Conservation (phyloP, 2,329 filamentous ascomycete genomes). For the Davidsoniella australis region DNA sequence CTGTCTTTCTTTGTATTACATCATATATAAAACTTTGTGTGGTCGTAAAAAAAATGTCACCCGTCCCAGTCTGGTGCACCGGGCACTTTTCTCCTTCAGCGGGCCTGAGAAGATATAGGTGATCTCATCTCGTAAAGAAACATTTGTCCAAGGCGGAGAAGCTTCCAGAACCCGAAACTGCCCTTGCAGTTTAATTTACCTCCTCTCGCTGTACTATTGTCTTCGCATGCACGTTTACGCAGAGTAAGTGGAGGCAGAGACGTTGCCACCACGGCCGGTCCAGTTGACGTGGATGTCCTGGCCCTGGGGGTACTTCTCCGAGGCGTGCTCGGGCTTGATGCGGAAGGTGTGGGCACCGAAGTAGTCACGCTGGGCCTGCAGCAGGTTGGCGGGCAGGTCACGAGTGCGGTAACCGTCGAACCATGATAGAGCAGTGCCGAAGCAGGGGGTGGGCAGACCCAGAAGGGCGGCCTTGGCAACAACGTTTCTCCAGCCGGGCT, state of each 20-base stretch:
- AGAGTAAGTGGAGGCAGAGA: constrained; percentile 94
- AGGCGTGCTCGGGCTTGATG: constrained; percentile 67
- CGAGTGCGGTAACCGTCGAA: constrained; percentile 97
- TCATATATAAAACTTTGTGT: constrained; percentile 10
- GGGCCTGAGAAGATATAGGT: not conserved
- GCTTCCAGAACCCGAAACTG: not conserved
- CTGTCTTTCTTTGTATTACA: constrained; percentile 11
- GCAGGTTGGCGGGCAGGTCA: constrained; percentile 91
- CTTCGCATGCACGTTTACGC: constrained; percentile 42
- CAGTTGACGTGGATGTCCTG: constrained; percentile 98
- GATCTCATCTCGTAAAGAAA: no score
- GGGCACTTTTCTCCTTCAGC: constrained; percentile 6
- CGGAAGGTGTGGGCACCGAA: constrained; percentile 89
- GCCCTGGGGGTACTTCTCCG: constrained; percentile 63
- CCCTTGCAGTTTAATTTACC: not conserved
- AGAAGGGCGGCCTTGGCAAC: constrained; percentile 82
- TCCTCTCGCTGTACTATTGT: not conserved
- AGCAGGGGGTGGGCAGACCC: constrained; percentile 89
- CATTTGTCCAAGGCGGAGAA: not conserved
- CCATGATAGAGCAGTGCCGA: constrained; percentile 94
- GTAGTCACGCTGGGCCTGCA: constrained; percentile 99
- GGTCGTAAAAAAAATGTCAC: constrained; percentile 11
- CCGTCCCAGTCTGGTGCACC: constrained; percentile 7
- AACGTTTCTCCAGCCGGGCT: constrained; percentile 81
- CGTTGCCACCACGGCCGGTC: constrained; percentile 94